Evolutionary conservation across 306 rosid species (phyloP), one percentile per base, ranked within the genome.

Genomic region (Senna siamea): DNA sequence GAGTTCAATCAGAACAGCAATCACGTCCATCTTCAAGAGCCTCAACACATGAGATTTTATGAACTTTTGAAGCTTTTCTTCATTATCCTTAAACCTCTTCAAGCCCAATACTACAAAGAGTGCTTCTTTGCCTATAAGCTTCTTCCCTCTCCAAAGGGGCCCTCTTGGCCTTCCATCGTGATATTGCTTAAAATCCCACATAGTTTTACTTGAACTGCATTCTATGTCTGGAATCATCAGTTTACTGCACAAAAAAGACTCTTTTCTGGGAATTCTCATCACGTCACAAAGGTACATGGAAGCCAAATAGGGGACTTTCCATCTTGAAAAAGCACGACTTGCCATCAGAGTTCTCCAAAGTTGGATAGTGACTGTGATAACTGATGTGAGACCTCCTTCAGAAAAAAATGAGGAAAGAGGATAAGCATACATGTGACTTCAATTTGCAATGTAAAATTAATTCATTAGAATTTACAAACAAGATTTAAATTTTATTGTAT

Each of bases 131-230:
- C 96, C 97, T 20, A 92, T 84, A 57, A 92, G 77, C 83, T 94
- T 94, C 78, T 90, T 90, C 22, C 96, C 97, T 58, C 90, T 89
- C 99, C 97, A 94, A 73, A 94, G 99, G 17, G 99, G 96, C 0
- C 99, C 99, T 74, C 99, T 85, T 15, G 97, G 97, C 74, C 99
- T 84, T 72, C 99, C 97, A 38, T 94, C 99, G 40, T 89, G 99
- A 84, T 87, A 94, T 26, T 75, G 85, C 78, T 89, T 79, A n/a
- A 84, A 70, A 67, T 44, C 77, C 60, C 41, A 56, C 7, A 65
- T 11, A 74, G 79, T 63, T 57, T 68, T 76, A 59, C 37, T 60
- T 5, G 67, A 77, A 37, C 66, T 63, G 59, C 60, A 19, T 73
- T 72, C 82, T 8, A 68, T 38, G 13, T 18, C 64, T 15, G 80